These are phyloP conservation scores for Mucor irregularis DNA, from an alignment of 371 early-diverging fungal genomes.

Conservation along the genomic window DNA sequence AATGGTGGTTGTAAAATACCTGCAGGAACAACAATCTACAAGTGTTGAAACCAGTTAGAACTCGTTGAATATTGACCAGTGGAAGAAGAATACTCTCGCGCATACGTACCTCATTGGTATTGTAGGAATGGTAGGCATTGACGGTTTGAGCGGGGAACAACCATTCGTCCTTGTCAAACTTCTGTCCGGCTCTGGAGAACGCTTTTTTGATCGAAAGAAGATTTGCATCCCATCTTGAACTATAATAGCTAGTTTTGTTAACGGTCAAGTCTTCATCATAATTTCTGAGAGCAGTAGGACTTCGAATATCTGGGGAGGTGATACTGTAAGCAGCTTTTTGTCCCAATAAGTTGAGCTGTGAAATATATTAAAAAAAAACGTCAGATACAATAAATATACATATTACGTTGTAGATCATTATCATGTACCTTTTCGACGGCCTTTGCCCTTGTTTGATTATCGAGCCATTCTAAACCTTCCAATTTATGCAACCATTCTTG, in stretches of 20 bases:
- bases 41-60: neutral
- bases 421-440: slow-evolving; percentile 62
- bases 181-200: slow-evolving; percentile 30
- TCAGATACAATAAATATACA: neutral
- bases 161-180: slow-evolving; percentile 46
- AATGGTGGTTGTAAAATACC: slow-evolving; percentile 58
- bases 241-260: slow-evolving; percentile 42
- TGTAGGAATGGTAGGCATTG: slow-evolving; percentile 40
- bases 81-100: no score
- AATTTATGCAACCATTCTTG: slow-evolving; percentile 45
- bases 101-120: slow-evolving; percentile 17
- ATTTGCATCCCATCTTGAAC: slow-evolving; percentile 32
- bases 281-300: slow-evolving; percentile 39
- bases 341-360: slow-evolving; percentile 21
- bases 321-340: slow-evolving; percentile 58
- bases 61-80: no score
- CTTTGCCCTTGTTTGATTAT: slow-evolving; percentile 43
- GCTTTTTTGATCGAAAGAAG: slow-evolving; percentile 27
- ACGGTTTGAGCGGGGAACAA: slow-evolving; percentile 50
- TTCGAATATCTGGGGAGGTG: slow-evolving; percentile 46
- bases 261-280: slow-evolving; percentile 42
- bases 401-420: no score
- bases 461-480: slow-evolving; percentile 53
- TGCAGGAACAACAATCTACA: slow-evolving; percentile 55
- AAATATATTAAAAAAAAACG: neutral